phyloP scores from a whole-genome alignment of 768 basidiomycete species.

The Leccinum barrowsii region DNA sequence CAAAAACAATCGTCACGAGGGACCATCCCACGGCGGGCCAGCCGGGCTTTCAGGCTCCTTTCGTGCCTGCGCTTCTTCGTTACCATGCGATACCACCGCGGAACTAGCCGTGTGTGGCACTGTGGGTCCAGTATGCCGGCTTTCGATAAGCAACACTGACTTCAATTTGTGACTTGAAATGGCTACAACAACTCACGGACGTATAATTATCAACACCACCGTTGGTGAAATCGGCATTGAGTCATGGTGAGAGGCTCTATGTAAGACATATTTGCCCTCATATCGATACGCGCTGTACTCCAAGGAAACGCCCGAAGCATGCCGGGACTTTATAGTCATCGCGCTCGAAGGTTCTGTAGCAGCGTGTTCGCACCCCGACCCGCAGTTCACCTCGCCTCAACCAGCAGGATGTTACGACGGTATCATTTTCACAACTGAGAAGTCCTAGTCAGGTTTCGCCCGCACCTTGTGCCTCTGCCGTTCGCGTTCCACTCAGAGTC shows the following conservation, averaged over 20 bases:
- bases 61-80: no score
- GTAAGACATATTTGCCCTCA: not conserved
- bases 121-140: no score
- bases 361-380: not conserved
- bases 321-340: conserved; percentile 84
- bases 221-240: conserved; percentile 87
- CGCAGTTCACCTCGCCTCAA: conserved; percentile 4
- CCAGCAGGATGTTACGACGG: conserved; percentile 89
- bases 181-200: conserved; percentile 83
- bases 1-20: no score
- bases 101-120: not conserved
- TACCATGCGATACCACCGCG: no score
- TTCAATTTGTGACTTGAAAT: conserved; percentile 34
- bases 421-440: conserved; percentile 89
- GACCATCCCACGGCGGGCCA: no score
- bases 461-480: no score
- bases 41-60: no score
- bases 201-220: conserved; percentile 85
- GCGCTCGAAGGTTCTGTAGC: conserved; percentile 72
- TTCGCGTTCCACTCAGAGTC: conserved; percentile 41
- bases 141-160: no score
- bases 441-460: no score
- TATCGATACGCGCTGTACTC: not conserved
- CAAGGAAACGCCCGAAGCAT: conserved; percentile 91
- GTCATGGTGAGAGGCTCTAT: conserved; percentile 53